Conservation (phyloP, 2,329 filamentous ascomycete genomes). For the Amauroascus verrucosus region DNA sequence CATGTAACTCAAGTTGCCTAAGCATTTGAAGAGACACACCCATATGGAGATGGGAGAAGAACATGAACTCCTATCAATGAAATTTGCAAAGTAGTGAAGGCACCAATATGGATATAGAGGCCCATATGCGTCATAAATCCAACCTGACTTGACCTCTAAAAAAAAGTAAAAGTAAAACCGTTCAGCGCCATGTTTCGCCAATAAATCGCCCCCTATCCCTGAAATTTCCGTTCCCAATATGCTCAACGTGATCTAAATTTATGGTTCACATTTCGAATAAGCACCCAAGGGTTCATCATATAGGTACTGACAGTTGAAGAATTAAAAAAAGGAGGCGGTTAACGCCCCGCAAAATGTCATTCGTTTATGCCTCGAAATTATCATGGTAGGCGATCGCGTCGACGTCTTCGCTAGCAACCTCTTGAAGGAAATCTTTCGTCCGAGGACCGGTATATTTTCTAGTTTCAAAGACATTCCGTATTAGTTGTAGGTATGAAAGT, state of each 20-base stretch:
- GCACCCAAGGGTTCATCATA: neutral
- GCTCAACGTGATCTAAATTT: neutral
- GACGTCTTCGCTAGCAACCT: slow-evolving; percentile 27
- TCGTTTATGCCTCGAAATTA: slow-evolving; percentile 11
- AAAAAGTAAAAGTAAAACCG: no score
- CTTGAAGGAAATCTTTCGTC: slow-evolving; percentile 42
- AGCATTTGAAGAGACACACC: no score
- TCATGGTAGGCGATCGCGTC: slow-evolving; percentile 8
- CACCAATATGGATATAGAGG: no score
- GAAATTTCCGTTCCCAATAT: neutral
- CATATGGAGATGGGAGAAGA: no score
- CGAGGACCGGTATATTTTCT: slow-evolving; percentile 51
- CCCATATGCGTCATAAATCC: no score
- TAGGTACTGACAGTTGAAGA: no score
- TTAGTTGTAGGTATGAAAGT: neutral
- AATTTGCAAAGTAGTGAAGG: no score
- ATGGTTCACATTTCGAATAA: neutral
- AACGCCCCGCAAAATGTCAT: neutral
- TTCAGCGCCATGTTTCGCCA: neutral
- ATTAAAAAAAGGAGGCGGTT: no score
- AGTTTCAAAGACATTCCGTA: neutral
- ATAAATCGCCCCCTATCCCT: neutral
- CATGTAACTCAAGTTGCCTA: no score
- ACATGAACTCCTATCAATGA: no score
- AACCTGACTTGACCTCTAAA: no score